phyloP scores from a whole-genome alignment of 2,329 filamentous ascomycete genomes.

The Fusarium subglutinans region DNA sequence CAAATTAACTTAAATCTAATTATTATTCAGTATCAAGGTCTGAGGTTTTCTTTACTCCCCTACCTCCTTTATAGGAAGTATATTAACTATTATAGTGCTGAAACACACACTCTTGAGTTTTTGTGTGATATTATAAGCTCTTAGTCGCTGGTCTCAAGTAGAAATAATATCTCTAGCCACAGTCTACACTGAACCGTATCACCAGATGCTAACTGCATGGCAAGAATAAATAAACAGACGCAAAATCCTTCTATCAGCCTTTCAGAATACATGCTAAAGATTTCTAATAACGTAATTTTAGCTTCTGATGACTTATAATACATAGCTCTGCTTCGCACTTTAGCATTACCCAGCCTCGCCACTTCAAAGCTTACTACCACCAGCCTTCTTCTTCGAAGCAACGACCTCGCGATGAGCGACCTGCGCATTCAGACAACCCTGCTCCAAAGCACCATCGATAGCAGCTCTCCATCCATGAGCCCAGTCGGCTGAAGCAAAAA shows the following conservation, averaged over 20 bases:
- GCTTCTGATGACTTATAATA: neutral
- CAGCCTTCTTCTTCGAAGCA: neutral
- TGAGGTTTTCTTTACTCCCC: too few species aligned
- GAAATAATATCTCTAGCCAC: too few species aligned
- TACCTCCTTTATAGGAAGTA: too few species aligned
- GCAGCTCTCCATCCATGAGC: neutral
- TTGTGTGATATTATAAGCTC: accelerated
- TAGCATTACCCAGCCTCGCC: accelerated
- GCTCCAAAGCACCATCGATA: neutral
- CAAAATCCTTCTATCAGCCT: neutral
- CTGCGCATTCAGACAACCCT: neutral
- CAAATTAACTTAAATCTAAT: too few species aligned
- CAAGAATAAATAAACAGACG: neutral
- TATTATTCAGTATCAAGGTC: too few species aligned
- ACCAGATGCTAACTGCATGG: too few species aligned
- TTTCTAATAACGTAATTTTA: neutral
- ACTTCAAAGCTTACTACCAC: neutral
- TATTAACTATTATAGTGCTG: too few species aligned
- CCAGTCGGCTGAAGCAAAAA: neutral
- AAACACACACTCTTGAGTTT: too few species aligned
- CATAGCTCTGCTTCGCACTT: too few species aligned
- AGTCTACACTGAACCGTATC: too few species aligned
- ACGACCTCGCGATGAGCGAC: neutral
- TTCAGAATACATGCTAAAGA: neutral
- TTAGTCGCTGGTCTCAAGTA: too few species aligned